phyloP scores from a whole-genome alignment of 208 protist species.

The Endotrypanum monterogeii region DNA sequence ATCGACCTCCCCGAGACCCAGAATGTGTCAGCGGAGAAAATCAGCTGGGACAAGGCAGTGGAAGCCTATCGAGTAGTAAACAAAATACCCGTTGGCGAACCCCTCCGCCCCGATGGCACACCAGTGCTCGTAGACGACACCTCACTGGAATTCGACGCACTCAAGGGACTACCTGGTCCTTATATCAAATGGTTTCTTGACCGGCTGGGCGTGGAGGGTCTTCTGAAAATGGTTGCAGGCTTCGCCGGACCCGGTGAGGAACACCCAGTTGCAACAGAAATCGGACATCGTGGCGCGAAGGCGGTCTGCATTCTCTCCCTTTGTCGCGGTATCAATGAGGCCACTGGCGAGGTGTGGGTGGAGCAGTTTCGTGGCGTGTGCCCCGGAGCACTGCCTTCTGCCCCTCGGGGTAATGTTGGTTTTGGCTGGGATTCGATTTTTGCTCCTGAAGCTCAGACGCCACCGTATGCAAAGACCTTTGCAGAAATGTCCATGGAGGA shows the following conservation, averaged over 20 bases:
- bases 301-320: conserved; percentile 74
- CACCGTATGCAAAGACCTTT: conserved; percentile 78
- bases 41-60: conserved; percentile 93
- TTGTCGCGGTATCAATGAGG: conserved; percentile 30
- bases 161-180: conserved; percentile 96
- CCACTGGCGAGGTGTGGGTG: conserved; percentile 21
- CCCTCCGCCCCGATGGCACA: conserved; percentile 20
- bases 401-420: conserved; percentile 65
- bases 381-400: conserved; percentile 65
- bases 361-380: conserved; percentile 76
- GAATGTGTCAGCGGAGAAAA: conserved; percentile 82
- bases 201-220: conserved; percentile 84
- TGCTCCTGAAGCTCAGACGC: conserved; percentile 61
- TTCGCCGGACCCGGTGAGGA: conserved; percentile 49
- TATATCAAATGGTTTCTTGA: conserved; percentile 99
- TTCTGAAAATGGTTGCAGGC: conserved; percentile 92
- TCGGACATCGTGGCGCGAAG: conserved; percentile 60
- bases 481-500: conserved; percentile 80
- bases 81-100: conserved; percentile 19
- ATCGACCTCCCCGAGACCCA: conserved; percentile 96
- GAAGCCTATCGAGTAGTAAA: conserved; percentile 76
- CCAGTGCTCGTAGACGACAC: conserved; percentile 97
- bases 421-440: conserved; percentile 98
- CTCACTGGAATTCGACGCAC: conserved; percentile 96
- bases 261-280: conserved; percentile 25